A percentile compares a stretch with the other conserved stretches of the same genome.
phyloP scores from a whole-genome alignment of 305 asterid species.

The Fraxinus xanthoxyloides region DNA sequence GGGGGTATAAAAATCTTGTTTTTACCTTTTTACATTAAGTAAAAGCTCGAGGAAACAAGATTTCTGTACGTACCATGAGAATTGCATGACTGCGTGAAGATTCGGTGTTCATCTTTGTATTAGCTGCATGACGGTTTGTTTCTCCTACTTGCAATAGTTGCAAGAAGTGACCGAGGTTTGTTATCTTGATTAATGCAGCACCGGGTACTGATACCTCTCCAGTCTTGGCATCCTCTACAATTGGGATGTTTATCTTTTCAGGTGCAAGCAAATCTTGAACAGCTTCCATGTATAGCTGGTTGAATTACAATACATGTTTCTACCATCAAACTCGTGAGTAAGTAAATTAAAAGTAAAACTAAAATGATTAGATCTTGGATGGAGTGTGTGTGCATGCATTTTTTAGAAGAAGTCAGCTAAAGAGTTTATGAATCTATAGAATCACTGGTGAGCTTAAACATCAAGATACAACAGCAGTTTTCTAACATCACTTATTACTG shows the following conservation, averaged over 20 bases:
- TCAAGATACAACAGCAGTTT: not conserved
- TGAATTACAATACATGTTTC: constrained; percentile 12
- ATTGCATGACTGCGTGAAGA: constrained; percentile 96
- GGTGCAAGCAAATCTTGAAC: constrained; percentile 97
- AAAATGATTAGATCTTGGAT: not conserved
- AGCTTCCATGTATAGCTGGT: constrained; percentile 85
- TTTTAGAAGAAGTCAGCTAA: not conserved
- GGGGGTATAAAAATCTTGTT: constrained; percentile 7
- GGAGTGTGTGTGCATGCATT: not conserved
- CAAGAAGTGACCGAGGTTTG: constrained; percentile 63
- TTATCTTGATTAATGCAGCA: constrained; percentile 66
- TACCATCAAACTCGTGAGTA: constrained; percentile 21
- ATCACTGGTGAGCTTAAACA: not conserved
- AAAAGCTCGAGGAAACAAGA: not conserved
- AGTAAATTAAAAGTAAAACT: constrained; percentile 5
- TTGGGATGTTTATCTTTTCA: constrained; percentile 73
- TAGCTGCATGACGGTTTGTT: constrained; percentile 94
- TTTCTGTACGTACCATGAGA: constrained; percentile 61
- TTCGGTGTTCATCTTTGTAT: constrained; percentile 86
- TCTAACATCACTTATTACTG: not conserved
- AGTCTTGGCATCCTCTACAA: constrained; percentile 79
- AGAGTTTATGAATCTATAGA: not conserved
- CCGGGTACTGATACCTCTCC: constrained; percentile 89
- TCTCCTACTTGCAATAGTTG: constrained; percentile 76
- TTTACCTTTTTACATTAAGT: not conserved